A percentile compares a stretch with the other conserved stretches of the same genome.
Conservation (phyloP, 306 rosid species). For the Inga oerstediana region DNA sequence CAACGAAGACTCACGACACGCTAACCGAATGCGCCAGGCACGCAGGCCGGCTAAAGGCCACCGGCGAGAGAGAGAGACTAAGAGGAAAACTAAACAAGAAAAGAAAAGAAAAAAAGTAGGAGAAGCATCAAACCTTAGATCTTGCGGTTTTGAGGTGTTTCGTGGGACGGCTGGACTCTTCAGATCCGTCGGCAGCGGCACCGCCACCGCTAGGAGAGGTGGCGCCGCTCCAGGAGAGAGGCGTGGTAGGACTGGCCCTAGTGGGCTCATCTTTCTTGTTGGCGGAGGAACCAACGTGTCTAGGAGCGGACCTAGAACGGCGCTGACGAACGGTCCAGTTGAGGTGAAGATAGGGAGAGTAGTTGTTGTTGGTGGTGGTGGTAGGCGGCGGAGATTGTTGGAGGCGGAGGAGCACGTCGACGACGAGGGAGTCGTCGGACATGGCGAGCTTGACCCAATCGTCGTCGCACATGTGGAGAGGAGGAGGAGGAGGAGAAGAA, state of each 20-base stretch:
- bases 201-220: slow-evolving; percentile 53
- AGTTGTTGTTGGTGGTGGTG: not conserved
- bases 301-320: slow-evolving; percentile 47
- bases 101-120: not conserved
- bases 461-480: slow-evolving; percentile 33
- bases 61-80: not conserved
- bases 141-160: slow-evolving; percentile 42
- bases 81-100: not conserved
- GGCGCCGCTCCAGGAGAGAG: slow-evolving; percentile 72
- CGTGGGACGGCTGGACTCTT: slow-evolving; percentile 50
- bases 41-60: not conserved
- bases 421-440: slow-evolving; percentile 51
- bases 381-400: slow-evolving; percentile 20
- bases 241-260: slow-evolving; percentile 79
- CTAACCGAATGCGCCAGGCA: slow-evolving; percentile 10
- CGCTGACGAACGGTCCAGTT: slow-evolving; percentile 67
- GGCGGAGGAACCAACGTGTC: not conserved
- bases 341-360: slow-evolving; percentile 24
- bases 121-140: slow-evolving; percentile 64
- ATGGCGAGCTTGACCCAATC: slow-evolving; percentile 59
- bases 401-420: slow-evolving; percentile 49
- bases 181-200: slow-evolving; percentile 42
- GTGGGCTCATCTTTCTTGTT: slow-evolving; percentile 34
- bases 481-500: not conserved
- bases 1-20: slow-evolving; percentile 1